These are phyloP conservation scores for Prunus salicina DNA, from an alignment of 306 rosid genomes.

Conservation along the genomic window DNA sequence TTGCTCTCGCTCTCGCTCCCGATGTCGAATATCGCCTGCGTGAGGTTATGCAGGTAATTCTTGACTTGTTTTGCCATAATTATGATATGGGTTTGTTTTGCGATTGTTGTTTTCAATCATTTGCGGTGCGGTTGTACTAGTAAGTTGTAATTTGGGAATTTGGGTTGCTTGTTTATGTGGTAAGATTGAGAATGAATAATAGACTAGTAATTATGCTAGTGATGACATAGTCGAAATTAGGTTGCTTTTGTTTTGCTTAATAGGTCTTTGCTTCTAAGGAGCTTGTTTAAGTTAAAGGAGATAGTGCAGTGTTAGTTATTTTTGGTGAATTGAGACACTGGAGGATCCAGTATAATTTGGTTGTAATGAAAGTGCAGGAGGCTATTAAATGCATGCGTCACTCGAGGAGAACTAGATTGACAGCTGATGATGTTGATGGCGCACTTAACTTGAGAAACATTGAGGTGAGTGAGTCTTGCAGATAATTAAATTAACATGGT, in stretches of 20 bases:
- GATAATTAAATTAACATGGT: neutral
- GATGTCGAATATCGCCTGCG: slow-evolving; percentile 93
- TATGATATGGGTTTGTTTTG: neutral
- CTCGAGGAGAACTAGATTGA: slow-evolving; percentile 65
- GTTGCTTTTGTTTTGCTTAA: slow-evolving; percentile 7
- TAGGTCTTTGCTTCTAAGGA: too few species aligned
- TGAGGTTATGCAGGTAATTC: slow-evolving; percentile 84
- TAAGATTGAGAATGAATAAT: neutral
- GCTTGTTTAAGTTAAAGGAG: too few species aligned
- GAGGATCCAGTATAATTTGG: neutral
- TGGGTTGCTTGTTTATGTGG: neutral
- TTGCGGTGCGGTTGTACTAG: neutral
- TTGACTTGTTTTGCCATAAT: neutral
- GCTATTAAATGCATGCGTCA: slow-evolving; percentile 98
- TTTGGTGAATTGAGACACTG: neutral
- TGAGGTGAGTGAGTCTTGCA: slow-evolving; percentile 54
- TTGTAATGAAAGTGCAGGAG: slow-evolving; percentile 53
- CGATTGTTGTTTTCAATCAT: neutral
- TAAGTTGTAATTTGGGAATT: neutral
- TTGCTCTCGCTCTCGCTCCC: slow-evolving; percentile 76
- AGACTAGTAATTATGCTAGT: too few species aligned
- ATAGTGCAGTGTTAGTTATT: neutral
- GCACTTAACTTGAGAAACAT: slow-evolving; percentile 81
- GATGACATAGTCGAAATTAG: neutral
- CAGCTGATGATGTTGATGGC: slow-evolving; percentile 80